Evolutionary conservation across 2,329 filamentous ascomycete species (phyloP).

Genomic region (Pestalotiopsis sp.): DNA sequence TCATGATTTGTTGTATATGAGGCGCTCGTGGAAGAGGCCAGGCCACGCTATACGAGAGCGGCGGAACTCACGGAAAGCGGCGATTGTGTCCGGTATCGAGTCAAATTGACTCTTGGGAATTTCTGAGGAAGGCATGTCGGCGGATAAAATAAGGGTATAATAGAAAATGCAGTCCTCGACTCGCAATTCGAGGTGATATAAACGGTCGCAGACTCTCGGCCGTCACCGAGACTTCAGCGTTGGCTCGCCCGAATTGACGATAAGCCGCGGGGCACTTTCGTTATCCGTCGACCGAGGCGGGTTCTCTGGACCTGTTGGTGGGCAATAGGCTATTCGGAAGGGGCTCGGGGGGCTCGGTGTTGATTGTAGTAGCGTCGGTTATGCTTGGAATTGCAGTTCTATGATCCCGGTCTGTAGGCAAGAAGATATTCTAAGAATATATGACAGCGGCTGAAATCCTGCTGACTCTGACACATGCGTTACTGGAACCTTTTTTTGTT

Average conservation of each 20-base stretch:
- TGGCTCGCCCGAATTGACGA: constrained; percentile 6
- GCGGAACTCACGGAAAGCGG: constrained; percentile 61
- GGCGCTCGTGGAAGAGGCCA: neutral
- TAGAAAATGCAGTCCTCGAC: neutral
- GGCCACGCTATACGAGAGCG: constrained; percentile 12
- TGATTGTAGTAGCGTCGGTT: neutral
- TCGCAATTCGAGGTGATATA: neutral
- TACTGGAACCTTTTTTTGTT: neutral
- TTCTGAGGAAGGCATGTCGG: constrained; percentile 51
- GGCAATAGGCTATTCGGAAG: neutral
- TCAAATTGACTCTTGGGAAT: constrained; percentile 61
- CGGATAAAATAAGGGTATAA: constrained; percentile 15
- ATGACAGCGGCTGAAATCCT: neutral
- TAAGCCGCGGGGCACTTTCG: constrained; percentile 12
- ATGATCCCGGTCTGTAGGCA: neutral
- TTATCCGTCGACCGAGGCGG: neutral
- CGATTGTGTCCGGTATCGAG: constrained; percentile 65
- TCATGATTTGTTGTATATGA: constrained; percentile 14
- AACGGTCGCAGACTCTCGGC: neutral
- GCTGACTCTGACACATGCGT: neutral
- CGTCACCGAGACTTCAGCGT: constrained; percentile 4
- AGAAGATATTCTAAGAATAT: neutral
- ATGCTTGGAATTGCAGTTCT: neutral
- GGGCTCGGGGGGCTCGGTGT: neutral
- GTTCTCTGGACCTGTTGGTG: neutral